A percentile compares a stretch with the other conserved stretches of the same genome.
Evolutionary conservation across 345 rosid species (phyloP).

Genomic region (Eucalyptus polyanthemos): DNA sequence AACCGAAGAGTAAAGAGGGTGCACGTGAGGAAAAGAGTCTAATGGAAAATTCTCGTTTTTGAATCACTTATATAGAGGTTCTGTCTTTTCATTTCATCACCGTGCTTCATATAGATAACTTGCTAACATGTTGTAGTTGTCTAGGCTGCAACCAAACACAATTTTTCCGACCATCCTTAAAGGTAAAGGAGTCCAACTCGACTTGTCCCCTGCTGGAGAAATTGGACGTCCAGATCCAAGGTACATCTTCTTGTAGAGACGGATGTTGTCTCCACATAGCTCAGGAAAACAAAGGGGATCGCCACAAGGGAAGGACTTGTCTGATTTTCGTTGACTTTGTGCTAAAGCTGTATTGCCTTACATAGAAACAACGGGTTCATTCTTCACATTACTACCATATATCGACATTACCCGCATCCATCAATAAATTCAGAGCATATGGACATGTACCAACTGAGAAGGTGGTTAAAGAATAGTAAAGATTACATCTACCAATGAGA

Average conservation of each 20-base stretch:
- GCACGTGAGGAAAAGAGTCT: not conserved
- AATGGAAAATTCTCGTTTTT: not conserved
- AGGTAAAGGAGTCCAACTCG: not conserved
- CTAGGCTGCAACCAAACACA: not conserved
- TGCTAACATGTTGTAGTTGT: not conserved
- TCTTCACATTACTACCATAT: not conserved
- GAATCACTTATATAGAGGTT: not conserved
- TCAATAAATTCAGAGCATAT: not conserved
- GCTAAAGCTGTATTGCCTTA: not conserved
- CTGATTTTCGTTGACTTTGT: not conserved
- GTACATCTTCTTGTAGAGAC: not conserved
- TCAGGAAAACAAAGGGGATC: not conserved
- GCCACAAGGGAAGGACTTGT: not conserved
- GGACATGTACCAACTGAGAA: not conserved
- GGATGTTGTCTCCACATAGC: not conserved
- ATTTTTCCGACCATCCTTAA: not conserved
- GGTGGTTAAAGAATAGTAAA: not conserved
- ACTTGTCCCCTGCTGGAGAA: accelerated
- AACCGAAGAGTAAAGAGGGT: accelerated
- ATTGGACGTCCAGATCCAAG: not conserved
- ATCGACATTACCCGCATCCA: not conserved
- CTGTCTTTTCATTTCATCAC: not conserved
- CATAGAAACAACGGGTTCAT: not conserved
- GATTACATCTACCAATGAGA: not conserved
- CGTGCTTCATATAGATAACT: accelerated